A percentile compares a stretch with the other conserved stretches of the same genome.
Evolutionary conservation across 176 grass and related monocot species (phyloP).

Genomic region (Oryza brachyantha): DNA sequence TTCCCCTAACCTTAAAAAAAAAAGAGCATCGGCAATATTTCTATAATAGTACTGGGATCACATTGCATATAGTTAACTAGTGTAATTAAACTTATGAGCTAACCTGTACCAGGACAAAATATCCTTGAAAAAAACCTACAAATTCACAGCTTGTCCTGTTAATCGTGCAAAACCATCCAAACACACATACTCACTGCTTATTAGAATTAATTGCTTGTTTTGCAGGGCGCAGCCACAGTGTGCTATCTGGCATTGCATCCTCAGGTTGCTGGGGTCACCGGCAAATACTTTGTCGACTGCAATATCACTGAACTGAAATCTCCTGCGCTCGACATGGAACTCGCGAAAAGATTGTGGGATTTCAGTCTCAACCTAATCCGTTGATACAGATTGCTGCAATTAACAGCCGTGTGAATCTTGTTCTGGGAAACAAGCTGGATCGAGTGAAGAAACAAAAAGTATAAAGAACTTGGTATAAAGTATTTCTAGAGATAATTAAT

Average conservation of each 20-base stretch:
- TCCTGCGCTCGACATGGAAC: slow-evolving; percentile 40
- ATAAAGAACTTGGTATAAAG: too few species aligned
- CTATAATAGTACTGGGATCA: not conserved
- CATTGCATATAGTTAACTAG: not conserved
- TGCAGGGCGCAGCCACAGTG: slow-evolving; percentile 45
- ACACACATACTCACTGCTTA: not conserved
- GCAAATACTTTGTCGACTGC: slow-evolving; percentile 48
- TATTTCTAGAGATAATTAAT: too few species aligned
- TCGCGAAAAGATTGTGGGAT: slow-evolving; percentile 56
- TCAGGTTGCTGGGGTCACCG: slow-evolving; percentile 46
- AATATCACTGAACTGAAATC: slow-evolving; percentile 35
- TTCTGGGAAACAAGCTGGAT: not conserved
- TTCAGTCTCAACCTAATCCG: slow-evolving; percentile 46
- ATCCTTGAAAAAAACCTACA: not conserved
- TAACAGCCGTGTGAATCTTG: not conserved
- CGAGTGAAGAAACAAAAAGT: too few species aligned
- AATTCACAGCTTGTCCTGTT: not conserved
- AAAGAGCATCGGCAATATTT: too few species aligned
- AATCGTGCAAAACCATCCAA: not conserved
- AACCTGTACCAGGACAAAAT: too few species aligned
- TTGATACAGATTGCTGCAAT: not conserved
- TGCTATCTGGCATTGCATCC: slow-evolving; percentile 68
- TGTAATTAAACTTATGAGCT: not conserved
- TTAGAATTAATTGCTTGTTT: not conserved
- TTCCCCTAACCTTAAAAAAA: too few species aligned